Evolutionary conservation across 2,329 filamentous ascomycete species (phyloP).

Genomic region (Diplodia intermedia): DNA sequence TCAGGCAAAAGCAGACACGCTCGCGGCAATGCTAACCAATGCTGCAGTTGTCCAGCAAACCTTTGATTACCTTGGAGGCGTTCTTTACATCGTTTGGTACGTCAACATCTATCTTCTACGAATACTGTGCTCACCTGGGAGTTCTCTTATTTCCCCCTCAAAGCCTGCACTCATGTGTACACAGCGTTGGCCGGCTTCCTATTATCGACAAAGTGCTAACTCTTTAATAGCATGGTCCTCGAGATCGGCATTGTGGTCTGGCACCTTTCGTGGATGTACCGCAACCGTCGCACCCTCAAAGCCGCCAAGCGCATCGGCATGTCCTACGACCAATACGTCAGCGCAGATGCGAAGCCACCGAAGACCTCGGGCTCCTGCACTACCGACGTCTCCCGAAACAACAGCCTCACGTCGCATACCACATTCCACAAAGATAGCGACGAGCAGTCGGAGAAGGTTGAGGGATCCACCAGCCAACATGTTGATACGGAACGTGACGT

Average conservation of each 20-base stretch:
- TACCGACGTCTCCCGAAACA: background rate
- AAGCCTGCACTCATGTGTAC: background rate
- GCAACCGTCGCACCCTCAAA: constrained; percentile 60
- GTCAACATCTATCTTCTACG: constrained; percentile 36
- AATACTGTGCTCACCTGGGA: background rate
- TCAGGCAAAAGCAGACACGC: too few species aligned
- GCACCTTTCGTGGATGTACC: constrained; percentile 65
- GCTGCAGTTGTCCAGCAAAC: constrained; percentile 64
- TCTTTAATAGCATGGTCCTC: constrained; percentile 56
- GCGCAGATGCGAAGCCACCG: constrained; percentile 5
- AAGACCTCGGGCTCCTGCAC: background rate
- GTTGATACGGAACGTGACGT: background rate
- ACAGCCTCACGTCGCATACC: constrained; percentile 14
- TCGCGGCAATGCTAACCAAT: background rate
- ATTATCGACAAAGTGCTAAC: constrained; percentile 14
- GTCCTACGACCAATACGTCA: constrained; percentile 62
- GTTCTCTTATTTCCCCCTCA: too few species aligned
- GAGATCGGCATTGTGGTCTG: constrained; percentile 67
- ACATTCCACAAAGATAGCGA: background rate
- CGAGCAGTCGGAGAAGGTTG: constrained; percentile 5
- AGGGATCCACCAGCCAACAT: background rate
- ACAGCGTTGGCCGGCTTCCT: background rate
- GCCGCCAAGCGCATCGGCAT: constrained; percentile 60
- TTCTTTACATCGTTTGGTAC: constrained; percentile 67
- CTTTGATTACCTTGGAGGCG: constrained; percentile 67